Percentiles rank a stretch among this genome's conserved stretches.
phyloP scores from a whole-genome alignment of 208 protist genomes.

The Leishmania braziliensis region DNA sequence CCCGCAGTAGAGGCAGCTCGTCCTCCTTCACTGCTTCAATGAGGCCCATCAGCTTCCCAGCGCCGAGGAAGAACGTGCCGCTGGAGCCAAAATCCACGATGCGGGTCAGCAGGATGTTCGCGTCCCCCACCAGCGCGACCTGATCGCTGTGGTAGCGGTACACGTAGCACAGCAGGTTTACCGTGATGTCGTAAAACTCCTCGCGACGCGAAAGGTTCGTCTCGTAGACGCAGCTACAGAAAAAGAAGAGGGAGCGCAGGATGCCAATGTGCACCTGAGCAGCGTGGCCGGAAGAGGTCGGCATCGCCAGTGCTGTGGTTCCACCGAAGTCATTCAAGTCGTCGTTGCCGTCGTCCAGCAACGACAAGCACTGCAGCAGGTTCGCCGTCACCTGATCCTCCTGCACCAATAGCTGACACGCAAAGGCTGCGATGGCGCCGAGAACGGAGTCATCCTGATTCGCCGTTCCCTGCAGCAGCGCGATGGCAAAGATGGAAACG shows the following conservation, averaged over 20 bases:
- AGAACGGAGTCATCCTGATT: slow-evolving; percentile 51
- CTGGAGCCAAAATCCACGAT: slow-evolving; percentile 58
- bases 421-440: slow-evolving; percentile 63
- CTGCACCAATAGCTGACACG: slow-evolving; percentile 62
- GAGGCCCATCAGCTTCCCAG: slow-evolving; percentile 58
- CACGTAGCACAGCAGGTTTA: slow-evolving; percentile 73
- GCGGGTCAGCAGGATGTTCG: slow-evolving; percentile 65
- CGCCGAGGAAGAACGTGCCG: slow-evolving; percentile 57
- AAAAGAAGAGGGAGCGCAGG: slow-evolving; percentile 86
- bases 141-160: slow-evolving; percentile 83
- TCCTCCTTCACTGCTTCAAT: slow-evolving; percentile 65
- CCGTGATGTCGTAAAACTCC: slow-evolving; percentile 75
- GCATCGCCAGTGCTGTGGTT: slow-evolving; percentile 3
- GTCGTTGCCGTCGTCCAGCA: slow-evolving; percentile 33
- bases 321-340: slow-evolving; percentile 2
- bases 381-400: slow-evolving; percentile 67
- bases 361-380: slow-evolving; percentile 67
- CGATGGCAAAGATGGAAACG: slow-evolving; percentile 79
- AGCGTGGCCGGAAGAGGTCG: neutral
- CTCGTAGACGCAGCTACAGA: slow-evolving; percentile 77
- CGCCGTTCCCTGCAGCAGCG: slow-evolving; percentile 55
- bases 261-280: slow-evolving; percentile 69
- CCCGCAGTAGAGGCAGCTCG: slow-evolving; percentile 43
- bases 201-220: slow-evolving; percentile 42
- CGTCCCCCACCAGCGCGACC: slow-evolving; percentile 63